Evolutionary conservation across 495 filamentous ascomycete genomes (phyloP).

Genomic region (Penicillium arizonense): DNA sequence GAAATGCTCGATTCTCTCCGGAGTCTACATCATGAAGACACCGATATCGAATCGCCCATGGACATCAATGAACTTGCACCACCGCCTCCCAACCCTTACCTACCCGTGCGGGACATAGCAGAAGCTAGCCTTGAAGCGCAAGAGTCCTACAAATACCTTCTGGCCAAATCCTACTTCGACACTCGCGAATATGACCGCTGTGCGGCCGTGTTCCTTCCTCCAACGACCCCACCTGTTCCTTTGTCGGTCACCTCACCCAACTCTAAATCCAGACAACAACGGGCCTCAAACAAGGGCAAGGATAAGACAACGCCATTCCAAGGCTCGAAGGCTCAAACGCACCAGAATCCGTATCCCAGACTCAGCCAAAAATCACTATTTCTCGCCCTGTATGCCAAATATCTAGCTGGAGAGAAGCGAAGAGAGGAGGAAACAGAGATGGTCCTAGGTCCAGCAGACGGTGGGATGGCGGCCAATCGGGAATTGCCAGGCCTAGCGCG

Average conservation of each 20-base stretch:
- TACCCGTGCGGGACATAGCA: constrained; percentile 51
- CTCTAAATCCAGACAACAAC: constrained; percentile 35
- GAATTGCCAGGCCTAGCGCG: constrained; percentile 72
- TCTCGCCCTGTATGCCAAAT: constrained; percentile 87
- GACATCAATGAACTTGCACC: constrained; percentile 38
- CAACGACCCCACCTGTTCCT: constrained; percentile 62
- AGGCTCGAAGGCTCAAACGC: constrained; percentile 21
- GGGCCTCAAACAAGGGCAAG: constrained; percentile 54
- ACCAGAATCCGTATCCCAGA: constrained; percentile 45
- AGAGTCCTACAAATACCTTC: constrained; percentile 78
- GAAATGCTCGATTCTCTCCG: constrained; percentile 86
- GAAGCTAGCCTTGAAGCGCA: constrained; percentile 77
- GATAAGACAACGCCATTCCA: constrained; percentile 42
- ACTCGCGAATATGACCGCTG: constrained; percentile 95
- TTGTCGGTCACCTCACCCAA: constrained; percentile 47
- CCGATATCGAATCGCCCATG: constrained; percentile 60
- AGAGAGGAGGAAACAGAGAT: constrained; percentile 97
- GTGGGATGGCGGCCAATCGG: constrained; percentile 77
- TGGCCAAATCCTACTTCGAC: constrained; percentile 95
- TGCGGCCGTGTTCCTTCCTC: constrained; percentile 82
- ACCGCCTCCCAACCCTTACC: constrained; percentile 41
- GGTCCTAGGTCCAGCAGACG: constrained; percentile 91
- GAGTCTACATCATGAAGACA: constrained; percentile 44
- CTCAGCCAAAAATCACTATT: constrained; percentile 92
- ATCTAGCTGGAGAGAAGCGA: constrained; percentile 90